Evolutionary conservation across 768 basidiomycete species (phyloP).

Genomic region (Crassisporium funariophilum): DNA sequence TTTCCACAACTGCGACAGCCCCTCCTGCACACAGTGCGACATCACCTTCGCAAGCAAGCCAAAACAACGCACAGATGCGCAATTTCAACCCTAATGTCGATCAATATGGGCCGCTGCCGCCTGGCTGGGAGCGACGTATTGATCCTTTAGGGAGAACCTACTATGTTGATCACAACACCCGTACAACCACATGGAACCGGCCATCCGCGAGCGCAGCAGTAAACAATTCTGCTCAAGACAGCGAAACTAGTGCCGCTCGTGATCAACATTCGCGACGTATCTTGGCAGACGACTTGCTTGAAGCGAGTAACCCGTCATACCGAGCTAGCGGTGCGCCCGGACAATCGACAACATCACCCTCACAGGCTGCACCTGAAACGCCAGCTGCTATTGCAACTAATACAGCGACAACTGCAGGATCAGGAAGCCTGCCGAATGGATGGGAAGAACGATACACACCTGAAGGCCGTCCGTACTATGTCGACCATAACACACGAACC

Average conservation of each 20-base stretch:
- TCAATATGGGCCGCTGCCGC: slow-evolving; percentile 87
- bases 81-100: slow-evolving; percentile 97
- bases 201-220: slow-evolving; percentile 77
- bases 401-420: slow-evolving; percentile 67
- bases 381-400: slow-evolving; percentile 44
- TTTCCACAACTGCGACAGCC: slow-evolving; percentile 24
- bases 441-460: slow-evolving; percentile 99
- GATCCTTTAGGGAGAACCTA: slow-evolving; percentile 96
- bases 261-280: slow-evolving; percentile 85
- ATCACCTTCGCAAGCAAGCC: slow-evolving; percentile 39
- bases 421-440: slow-evolving; percentile 89
- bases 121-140: slow-evolving; percentile 95
- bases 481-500: slow-evolving; percentile 98
- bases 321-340: slow-evolving; percentile 31
- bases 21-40: slow-evolving; percentile 23
- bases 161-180: slow-evolving; percentile 98
- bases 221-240: slow-evolving; percentile 71
- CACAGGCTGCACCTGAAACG: slow-evolving; percentile 34
- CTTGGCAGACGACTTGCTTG: slow-evolving; percentile 84
- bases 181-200: slow-evolving; percentile 97
- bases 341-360: slow-evolving; percentile 34
- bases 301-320: slow-evolving; percentile 56
- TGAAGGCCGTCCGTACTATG: slow-evolving; percentile 97
- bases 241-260: slow-evolving; percentile 81
- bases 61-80: slow-evolving; percentile 58